Conservation (phyloP, 1,284 basidiomycete species). For the Rhodotorula mucilaginosa region DNA sequence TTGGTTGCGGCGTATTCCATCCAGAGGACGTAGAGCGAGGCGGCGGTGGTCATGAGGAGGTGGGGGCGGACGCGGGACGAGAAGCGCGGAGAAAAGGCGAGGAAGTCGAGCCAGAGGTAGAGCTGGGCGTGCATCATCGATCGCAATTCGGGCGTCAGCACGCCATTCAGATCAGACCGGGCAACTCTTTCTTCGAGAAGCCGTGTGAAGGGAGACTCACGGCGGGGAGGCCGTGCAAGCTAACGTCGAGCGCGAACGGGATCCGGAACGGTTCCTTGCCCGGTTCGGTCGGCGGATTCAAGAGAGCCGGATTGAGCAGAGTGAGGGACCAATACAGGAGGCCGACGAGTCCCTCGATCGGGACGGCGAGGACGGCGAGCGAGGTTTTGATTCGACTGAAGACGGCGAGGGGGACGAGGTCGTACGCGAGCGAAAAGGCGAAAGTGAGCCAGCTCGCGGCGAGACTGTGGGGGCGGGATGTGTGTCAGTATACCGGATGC, state of each 20-base stretch:
- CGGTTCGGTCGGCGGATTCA: slow-evolving; percentile 29
- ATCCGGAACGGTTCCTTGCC: slow-evolving; percentile 33
- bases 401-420: slow-evolving; percentile 27
- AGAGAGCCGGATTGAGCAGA: slow-evolving; percentile 32
- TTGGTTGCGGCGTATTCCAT: slow-evolving; percentile 35
- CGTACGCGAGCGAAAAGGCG: slow-evolving; percentile 33
- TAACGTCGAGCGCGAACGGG: slow-evolving; percentile 30
- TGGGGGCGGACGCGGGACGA: slow-evolving; percentile 25
- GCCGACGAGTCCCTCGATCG: slow-evolving; percentile 40
- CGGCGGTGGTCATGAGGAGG: slow-evolving; percentile 24
- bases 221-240: slow-evolving; percentile 26
- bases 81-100: slow-evolving; percentile 38
- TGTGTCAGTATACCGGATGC: background rate
- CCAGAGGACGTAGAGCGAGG: slow-evolving; percentile 28
- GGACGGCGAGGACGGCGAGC: slow-evolving; percentile 30
- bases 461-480: slow-evolving; percentile 10
- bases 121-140: slow-evolving; percentile 9
- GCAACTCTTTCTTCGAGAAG: background rate
- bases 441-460: slow-evolving; percentile 28
- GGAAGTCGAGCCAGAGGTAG: slow-evolving; percentile 40
- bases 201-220: background rate
- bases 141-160: background rate
- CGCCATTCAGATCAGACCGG: slow-evolving; percentile 1
- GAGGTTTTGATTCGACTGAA: slow-evolving; percentile 32
- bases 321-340: slow-evolving; percentile 38